These are phyloP conservation scores for Sporothrix dimorphospora DNA, from an alignment of 2,329 filamentous ascomycete species.

Conservation along the genomic window DNA sequence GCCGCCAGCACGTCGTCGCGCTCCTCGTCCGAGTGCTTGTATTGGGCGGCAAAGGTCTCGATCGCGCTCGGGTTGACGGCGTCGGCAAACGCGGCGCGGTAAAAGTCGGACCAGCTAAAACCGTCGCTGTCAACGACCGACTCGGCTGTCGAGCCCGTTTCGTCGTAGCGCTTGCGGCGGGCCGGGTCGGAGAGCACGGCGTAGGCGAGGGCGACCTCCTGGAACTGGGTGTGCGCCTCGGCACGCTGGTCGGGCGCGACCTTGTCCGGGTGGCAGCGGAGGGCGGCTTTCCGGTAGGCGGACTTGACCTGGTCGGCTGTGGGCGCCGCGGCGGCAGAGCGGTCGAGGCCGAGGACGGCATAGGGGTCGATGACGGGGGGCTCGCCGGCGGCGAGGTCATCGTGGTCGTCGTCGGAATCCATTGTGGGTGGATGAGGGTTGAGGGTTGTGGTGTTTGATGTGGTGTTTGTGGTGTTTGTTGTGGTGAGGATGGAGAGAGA, in stretches of 20 bases:
- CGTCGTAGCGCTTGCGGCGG: slow-evolving; percentile 84
- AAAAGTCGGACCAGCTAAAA: slow-evolving; percentile 92
- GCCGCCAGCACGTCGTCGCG: slow-evolving; percentile 73
- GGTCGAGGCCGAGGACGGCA: slow-evolving; percentile 71
- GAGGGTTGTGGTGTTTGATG: background rate
- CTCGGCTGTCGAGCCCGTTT: slow-evolving; percentile 86
- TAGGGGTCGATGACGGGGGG: slow-evolving; percentile 73
- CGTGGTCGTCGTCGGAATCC: slow-evolving; percentile 24
- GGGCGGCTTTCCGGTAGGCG: slow-evolving; percentile 87
- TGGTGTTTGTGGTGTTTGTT: background rate
- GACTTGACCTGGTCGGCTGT: slow-evolving; percentile 80
- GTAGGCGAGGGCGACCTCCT: slow-evolving; percentile 90
- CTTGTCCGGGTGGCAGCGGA: slow-evolving; percentile 83
- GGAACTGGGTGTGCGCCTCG: slow-evolving; percentile 78
- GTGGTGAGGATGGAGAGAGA: background rate
- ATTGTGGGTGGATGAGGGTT: slow-evolving; percentile 2
- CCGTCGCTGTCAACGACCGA: slow-evolving; percentile 74
- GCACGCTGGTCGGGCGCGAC: slow-evolving; percentile 59
- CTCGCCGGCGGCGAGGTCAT: slow-evolving; percentile 50
- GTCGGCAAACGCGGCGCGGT: slow-evolving; percentile 79
- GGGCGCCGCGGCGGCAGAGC: slow-evolving; percentile 53
- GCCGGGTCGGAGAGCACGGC: slow-evolving; percentile 83
- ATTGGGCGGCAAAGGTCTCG: slow-evolving; percentile 72
- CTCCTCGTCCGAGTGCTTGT: slow-evolving; percentile 88
- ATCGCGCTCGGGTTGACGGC: slow-evolving; percentile 76